Evolutionary conservation across 202 grass and related monocot species (phyloP), one percentile per base, ranked within the genome.

Genomic region (Panicum virgatum): DNA sequence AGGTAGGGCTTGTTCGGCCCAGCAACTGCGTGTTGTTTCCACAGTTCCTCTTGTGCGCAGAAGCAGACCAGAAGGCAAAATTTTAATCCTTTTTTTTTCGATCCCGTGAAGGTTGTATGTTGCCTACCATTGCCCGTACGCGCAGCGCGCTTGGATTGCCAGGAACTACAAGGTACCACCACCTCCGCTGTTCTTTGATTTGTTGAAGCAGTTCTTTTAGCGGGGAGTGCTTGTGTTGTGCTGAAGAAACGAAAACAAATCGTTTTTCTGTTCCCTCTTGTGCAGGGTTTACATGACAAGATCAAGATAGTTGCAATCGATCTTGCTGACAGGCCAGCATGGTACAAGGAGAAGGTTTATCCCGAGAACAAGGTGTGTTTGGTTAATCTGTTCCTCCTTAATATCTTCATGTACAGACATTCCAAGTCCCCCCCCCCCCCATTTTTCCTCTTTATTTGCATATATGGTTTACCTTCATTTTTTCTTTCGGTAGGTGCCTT

Each of bases 271-370:
- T 8, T 30, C 2, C 34, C 0, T 25, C 16, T 65, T 39, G 0
- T 73, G 85, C 89, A 98, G 96, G 92, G 92, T 64, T 80, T 98
- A 62, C 87, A 92, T 43, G 91, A 90, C 42, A 84, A 92, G 73
- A 85, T 99, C 80, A 85, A 92, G 87, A 78, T 96, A 78, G 85
- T 93, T 18, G 84, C 80, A 6, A 90, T 99, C 58, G 87, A 96
- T 94, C 87, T 99, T 36, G 76, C 47, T 69, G 80, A 95, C 69
- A 92, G 85, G 46, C 96, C 96, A 9, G 65, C 86, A 40, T 98
- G 96, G 96, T 98, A 98, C 78, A 98, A 93, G 87, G 96, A 98
- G 69, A 98, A 96, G 71, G 80, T 98, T 90, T 90, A 98, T 81
- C 87, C 96, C 56, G 67, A 77, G 75, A 96, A 93, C 77, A 98